phyloP scores from a whole-genome alignment of 306 rosid genomes.

The Rosa chinensis region DNA sequence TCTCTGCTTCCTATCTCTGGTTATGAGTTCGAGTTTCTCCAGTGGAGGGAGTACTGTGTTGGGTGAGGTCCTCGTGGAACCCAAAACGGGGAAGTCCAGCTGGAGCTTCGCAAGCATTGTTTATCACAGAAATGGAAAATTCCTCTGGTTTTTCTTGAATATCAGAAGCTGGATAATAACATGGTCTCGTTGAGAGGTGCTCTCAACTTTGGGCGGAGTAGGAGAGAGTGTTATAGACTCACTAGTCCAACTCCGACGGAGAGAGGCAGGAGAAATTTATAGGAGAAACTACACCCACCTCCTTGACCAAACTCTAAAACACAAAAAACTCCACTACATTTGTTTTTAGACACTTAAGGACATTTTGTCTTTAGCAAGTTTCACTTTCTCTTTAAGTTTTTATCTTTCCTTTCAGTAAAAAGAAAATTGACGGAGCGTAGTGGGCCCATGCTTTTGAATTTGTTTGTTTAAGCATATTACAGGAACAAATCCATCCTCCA shows the following conservation, averaged over 20 bases:
- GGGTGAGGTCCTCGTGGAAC: conserved; percentile 32
- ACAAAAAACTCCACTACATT: too few relatives aligned
- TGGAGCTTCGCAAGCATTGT: conserved; percentile 61
- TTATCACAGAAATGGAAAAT: background rate
- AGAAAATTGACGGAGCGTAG: too few relatives aligned
- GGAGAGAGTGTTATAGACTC: background rate
- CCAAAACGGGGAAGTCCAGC: conserved; percentile 45
- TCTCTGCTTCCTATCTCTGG: conserved; percentile 26
- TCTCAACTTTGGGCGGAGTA: background rate
- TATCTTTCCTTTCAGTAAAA: too few relatives aligned
- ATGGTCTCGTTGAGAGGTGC: background rate
- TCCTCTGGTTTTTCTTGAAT: background rate
- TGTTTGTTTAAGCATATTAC: too few relatives aligned
- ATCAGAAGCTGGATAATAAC: background rate
- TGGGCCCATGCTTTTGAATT: too few relatives aligned
- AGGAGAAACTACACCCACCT: too few relatives aligned
- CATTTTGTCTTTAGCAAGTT: too few relatives aligned
- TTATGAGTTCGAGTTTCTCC: conserved; percentile 40
- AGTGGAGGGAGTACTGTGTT: conserved; percentile 32
- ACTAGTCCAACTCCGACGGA: background rate
- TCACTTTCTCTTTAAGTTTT: too few relatives aligned
- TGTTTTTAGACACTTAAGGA: too few relatives aligned
- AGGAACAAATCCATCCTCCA: too few relatives aligned
- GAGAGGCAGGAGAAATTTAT: background rate
- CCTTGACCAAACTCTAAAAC: too few relatives aligned